Base-by-base conservation (phyloP, 441 rosid genomes). In the Biscutella laevigata region DNA sequence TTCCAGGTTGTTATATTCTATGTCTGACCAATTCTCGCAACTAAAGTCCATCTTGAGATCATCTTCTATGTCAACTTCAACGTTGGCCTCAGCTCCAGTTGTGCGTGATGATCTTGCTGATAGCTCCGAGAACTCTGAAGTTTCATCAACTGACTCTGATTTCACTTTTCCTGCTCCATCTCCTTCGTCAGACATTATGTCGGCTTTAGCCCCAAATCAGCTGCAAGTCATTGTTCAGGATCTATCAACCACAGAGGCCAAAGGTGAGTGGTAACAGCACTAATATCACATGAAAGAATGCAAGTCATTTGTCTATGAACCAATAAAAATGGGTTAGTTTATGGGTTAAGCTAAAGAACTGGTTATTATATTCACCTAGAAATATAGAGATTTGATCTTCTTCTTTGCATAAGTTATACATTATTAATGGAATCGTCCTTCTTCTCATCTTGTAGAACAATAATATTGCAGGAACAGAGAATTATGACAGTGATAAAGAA, bases 11-110 rank as follows among this genome's bases (percentile, higher is more conserved):
- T 70, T 86, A 60, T 75, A 82, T 53, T 75, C 76, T 64, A 81
- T 92, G 80, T 79, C 95, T 5, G 88, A 84, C 66, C 96, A 88
- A 73, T 79, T 88, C 72, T 73, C 95, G 11, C 94, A 86, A 80
- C 68, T 88, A 68, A 86, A 84, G 67, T 73, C 47, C 41, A 67
- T 84, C 72, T 70, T 88, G 71, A 58, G 77, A 34, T 54, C 77
- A 61, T 57, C 95, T 27, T 77, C 84, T 14, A 74, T 63, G 61
- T 70, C 79, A 4, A 64, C 66, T 39, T 73, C 82, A 52, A 51
- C 70, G n/a, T 3, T 66, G 37, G 57, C 78, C 46, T 76, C 81
- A 33, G 59, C 58, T 38, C 71, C 73, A 42, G 33, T 75, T 57
- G 71, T 62, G 27, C 63, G 73, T 29, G 75, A 75, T 30, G 76